Conservation (phyloP, 495 filamentous ascomycete species). For the Hypoxylon subgilvum region DNA sequence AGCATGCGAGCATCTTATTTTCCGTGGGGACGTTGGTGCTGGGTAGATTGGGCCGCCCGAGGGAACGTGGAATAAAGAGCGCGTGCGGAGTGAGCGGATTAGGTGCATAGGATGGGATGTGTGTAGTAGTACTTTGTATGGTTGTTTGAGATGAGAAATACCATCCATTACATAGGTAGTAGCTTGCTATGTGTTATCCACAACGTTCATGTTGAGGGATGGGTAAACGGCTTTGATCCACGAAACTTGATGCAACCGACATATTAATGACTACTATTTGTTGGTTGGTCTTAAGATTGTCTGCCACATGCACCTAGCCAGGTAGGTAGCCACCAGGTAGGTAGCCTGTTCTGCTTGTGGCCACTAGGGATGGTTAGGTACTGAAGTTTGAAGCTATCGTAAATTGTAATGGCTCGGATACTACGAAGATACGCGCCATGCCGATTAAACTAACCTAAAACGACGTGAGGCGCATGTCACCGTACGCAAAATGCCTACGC, state of each 20-base stretch:
- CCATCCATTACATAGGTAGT: slow-evolving; percentile 8
- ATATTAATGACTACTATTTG: too few species aligned
- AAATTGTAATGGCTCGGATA: background rate
- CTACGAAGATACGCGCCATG: background rate
- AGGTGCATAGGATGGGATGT: slow-evolving; percentile 18
- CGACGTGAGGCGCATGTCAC: background rate
- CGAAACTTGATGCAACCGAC: slow-evolving; percentile 29
- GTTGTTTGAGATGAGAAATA: slow-evolving; percentile 34
- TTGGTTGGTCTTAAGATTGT: slow-evolving; percentile 4
- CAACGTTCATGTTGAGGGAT: slow-evolving; percentile 24
- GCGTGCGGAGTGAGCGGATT: slow-evolving; percentile 29
- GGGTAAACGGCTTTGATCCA: slow-evolving; percentile 30
- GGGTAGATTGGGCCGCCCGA: background rate
- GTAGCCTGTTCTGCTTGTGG: slow-evolving; percentile 3
- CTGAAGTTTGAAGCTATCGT: background rate
- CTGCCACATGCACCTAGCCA: too few species aligned
- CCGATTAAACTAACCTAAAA: background rate
- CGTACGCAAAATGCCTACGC: background rate
- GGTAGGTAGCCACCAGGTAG: background rate
- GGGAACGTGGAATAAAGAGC: too few species aligned
- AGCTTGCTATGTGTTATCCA: too few species aligned
- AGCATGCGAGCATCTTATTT: slow-evolving; percentile 16
- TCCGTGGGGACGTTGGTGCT: slow-evolving; percentile 5
- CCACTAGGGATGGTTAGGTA: background rate
- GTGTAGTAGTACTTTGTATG: too few species aligned